Base-by-base conservation (phyloP, 2,329 filamentous ascomycete genomes). In the Fusarium sp. region DNA sequence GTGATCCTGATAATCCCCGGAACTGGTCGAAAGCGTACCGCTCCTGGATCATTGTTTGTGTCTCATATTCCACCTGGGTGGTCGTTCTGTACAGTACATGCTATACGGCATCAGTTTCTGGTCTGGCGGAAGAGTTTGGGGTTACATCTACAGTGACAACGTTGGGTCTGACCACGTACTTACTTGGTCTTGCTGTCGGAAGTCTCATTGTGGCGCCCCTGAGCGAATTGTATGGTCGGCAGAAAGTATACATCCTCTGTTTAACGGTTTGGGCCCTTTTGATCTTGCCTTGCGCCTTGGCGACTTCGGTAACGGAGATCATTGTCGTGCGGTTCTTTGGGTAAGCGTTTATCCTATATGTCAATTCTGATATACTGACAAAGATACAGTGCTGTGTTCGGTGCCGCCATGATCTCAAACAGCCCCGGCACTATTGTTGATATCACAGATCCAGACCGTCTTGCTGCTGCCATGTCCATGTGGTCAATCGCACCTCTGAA, bases 401-500 rank as follows among this genome's bases (percentile, higher is more conserved):
- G 93, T 6, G 88, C 92, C 8, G 93, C 91, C 43, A 91, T 97
- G 88, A 90, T 97, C 26, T 89, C 90, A 14, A 97, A 97, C 76
- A 89, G 91, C 2, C 93, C 94, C 0, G 94, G 94, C 4, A 93
- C 90, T 10, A 87, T 97, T 13, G 90, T 92, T 28, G 94, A 98
- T 77, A 90, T 97, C 51, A 89, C 93, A n/a, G 85, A 86, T 16
- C 92, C 95, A 46, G 89, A 97, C 50, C 89, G 92, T 74, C 89
- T 94, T 18, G 93, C 93, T 4, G 81, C 96, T n/a, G 91, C 91
- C 43, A 93, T 97, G 79, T 93, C 90, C 7, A 84, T 97, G 34
- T 97, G 93, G 89, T 88, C 86, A 65, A 89, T 97, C 56, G 94
- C 93, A 0, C 94, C 94, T 0, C 87, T 97, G 78, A 97, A 97